A percentile compares a stretch with the other conserved stretches of the same genome.
Evolutionary conservation across 805 yeast species (phyloP).

Genomic region (Metschnikowia vanudenii): DNA sequence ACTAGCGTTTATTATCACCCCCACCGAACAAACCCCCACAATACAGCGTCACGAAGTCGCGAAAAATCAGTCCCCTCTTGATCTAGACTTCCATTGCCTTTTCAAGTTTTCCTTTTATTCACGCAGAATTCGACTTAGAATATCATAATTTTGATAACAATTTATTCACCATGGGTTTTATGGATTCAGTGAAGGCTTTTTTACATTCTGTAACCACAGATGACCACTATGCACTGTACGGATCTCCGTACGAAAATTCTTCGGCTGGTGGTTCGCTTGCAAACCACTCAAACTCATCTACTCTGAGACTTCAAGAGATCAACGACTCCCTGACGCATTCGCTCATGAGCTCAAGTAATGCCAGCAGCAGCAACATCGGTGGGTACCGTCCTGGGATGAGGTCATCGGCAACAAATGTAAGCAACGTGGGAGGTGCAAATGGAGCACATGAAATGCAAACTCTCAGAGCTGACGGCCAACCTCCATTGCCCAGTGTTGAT

Average conservation of each 20-base stretch:
- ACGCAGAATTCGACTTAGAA: background rate
- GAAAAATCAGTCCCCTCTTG: no score
- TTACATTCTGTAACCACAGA: constrained; percentile 54
- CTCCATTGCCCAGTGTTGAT: constrained; percentile 33
- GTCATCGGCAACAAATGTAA: constrained; percentile 39
- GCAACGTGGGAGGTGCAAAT: constrained; percentile 10
- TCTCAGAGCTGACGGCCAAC: constrained; percentile 17
- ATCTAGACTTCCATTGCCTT: background rate
- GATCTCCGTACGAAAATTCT: constrained; percentile 25
- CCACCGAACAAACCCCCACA: no score
- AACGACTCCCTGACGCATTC: constrained; percentile 31
- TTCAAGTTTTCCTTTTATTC: background rate
- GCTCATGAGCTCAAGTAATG: constrained; percentile 24
- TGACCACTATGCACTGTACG: constrained; percentile 59
- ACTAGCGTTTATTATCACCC: background rate
- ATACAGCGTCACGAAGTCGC: no score
- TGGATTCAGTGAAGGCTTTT: constrained; percentile 39
- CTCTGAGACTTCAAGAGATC: constrained; percentile 38
- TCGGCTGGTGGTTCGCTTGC: constrained; percentile 19
- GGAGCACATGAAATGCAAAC: constrained; percentile 18
- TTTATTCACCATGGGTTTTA: constrained; percentile 31
- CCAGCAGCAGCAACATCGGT: constrained; percentile 20
- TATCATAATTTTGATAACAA: background rate
- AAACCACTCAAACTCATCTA: constrained; percentile 22
- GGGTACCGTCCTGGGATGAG: constrained; percentile 46